These are phyloP conservation scores for Penicillium sp. DNA, from an alignment of 2,329 filamentous ascomycete species.

Conservation along the genomic window DNA sequence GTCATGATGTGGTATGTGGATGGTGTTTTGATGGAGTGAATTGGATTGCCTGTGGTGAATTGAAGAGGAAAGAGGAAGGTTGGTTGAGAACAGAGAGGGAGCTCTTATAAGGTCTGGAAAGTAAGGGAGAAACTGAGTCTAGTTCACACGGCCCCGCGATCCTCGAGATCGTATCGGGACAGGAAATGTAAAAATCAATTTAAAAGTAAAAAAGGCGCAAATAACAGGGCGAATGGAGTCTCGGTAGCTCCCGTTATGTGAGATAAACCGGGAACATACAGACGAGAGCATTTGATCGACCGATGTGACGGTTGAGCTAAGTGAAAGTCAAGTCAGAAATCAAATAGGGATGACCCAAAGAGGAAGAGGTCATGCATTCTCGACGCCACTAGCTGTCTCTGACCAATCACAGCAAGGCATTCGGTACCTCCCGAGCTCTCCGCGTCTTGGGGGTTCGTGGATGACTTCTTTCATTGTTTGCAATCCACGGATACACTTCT, in stretches of 20 bases:
- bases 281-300: neutral
- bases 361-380: constrained; percentile 1
- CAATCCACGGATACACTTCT: neutral
- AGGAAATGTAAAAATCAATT: neutral
- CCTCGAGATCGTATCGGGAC: neutral
- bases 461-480: neutral
- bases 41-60: neutral
- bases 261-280: neutral
- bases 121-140: neutral
- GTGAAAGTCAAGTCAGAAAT: neutral
- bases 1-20: constrained; percentile 9
- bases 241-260: constrained; percentile 18
- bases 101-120: constrained; percentile 7
- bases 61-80: neutral
- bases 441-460: neutral
- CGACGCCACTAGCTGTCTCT: constrained; percentile 1
- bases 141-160: constrained; percentile 8
- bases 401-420: constrained; percentile 8
- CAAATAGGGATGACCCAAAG: neutral
- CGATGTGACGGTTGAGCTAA: constrained; percentile 1
- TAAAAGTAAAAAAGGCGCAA: neutral
- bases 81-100: constrained; percentile 1
- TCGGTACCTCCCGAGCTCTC: constrained; percentile 16
- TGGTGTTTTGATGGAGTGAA: neutral
- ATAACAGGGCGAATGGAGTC: constrained; percentile 1